A percentile compares a stretch with the other conserved stretches of the same genome.
Evolutionary conservation across 2,329 filamentous ascomycete species (phyloP).

Genomic region (Ophiostoma sp.): DNA sequence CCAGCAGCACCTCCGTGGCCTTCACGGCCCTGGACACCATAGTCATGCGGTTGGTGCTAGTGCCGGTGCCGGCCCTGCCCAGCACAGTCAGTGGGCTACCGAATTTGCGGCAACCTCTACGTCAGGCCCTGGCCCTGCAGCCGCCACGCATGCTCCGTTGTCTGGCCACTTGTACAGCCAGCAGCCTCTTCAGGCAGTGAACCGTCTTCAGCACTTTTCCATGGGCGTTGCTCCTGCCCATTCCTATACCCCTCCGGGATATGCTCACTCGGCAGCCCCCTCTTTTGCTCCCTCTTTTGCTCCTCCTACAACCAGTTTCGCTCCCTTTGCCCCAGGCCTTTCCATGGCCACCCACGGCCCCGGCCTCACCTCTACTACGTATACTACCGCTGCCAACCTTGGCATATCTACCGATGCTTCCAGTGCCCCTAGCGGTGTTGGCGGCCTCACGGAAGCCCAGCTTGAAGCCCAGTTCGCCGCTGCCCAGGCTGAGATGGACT

Average conservation of each 20-base stretch:
- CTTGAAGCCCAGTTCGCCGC: conserved; percentile 26
- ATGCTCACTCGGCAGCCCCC: background rate
- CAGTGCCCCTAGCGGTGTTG: conserved; percentile 14
- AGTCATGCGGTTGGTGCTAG: too few relatives aligned
- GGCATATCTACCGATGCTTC: background rate
- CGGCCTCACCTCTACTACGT: background rate
- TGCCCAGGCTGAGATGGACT: conserved; percentile 25
- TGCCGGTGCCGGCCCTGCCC: background rate
- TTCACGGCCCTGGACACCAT: background rate
- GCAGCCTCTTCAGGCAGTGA: conserved; percentile 18
- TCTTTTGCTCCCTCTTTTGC: too few relatives aligned
- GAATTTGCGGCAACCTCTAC: conserved; percentile 21
- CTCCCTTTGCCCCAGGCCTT: background rate
- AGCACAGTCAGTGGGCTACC: conserved; percentile 20
- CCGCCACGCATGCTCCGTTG: background rate
- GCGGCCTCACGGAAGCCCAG: conserved; percentile 22
- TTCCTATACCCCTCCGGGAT: background rate
- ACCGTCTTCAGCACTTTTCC: conserved; percentile 22
- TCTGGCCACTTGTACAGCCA: background rate
- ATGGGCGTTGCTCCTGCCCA: conserved; percentile 13
- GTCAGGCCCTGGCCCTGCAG: background rate
- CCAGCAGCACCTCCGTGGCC: background rate
- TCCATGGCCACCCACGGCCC: background rate
- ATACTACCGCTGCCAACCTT: too few relatives aligned
- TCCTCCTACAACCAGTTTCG: background rate